Evolutionary conservation across 495 filamentous ascomycete species (phyloP), one percentile per base, ranked within the genome.

Genomic region (Neurospora sp.): DNA sequence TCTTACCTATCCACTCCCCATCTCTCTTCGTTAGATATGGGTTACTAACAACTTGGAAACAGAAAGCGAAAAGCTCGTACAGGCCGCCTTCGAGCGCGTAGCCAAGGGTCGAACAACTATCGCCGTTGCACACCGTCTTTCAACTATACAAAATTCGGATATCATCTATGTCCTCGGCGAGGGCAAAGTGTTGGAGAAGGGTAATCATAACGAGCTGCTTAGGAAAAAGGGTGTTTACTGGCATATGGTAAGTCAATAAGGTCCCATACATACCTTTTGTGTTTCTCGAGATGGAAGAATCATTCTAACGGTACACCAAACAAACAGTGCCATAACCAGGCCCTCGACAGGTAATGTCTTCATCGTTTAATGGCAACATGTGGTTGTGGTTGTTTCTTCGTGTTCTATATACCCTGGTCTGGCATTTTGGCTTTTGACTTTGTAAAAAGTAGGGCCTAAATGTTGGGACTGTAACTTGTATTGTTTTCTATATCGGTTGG

Each of bases 1-100:
- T 23, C 0, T 44, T n/a, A 44, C 42, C 18, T 2, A 44, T 18
- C 14, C 41, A 42, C 5, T 7, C 40, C 40, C 4, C 40, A 16
- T 7, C 44, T 20, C n/a, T 20, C 7, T n/a, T 3, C 16, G 1
- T 18, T 48, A 48, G 4, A n/a, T 54, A 59, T 59, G 48, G 23
- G 20, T 12, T 27, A 1, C 48, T 59, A 59, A 59, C 11, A 10
- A 35, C 35, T 38, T 54, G 40, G 69, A 39, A 12, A 72, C 35
- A 73, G 88, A 92, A 81, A 89, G 87, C 20, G 92, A 96, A 83
- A 86, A 86, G 76, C 80, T 91, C 40, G 85, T 96, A 20, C 91
- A 94, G 80, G 85, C 86, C 40, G 91, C 90, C 2, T 86, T 94
- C 70, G 89, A 90, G 74, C 81, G 85, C 54, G 88, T 90, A 9